phyloP scores from a whole-genome alignment of 1,139 yeast species.

The Kodamaea arcana region DNA sequence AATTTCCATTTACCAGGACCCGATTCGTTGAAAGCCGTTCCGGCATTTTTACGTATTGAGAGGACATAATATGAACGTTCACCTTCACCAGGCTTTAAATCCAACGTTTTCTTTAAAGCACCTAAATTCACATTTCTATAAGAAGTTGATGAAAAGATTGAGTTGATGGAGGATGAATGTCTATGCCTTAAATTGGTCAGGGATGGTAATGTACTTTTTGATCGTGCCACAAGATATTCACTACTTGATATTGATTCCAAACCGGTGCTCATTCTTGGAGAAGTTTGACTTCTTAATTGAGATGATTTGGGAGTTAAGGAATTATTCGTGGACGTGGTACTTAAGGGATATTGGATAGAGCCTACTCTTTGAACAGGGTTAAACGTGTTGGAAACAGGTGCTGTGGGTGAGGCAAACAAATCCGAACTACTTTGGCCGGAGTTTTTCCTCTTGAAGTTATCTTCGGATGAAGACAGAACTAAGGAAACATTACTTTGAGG shows the following conservation, averaged over 20 bases:
- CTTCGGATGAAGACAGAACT: slow-evolving; percentile 6
- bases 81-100: slow-evolving; percentile 47
- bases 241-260: slow-evolving; percentile 8
- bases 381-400: slow-evolving; percentile 2
- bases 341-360: background rate
- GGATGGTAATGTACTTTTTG: slow-evolving; percentile 4
- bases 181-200: slow-evolving; percentile 14
- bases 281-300: slow-evolving; percentile 4
- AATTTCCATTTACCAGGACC: slow-evolving; percentile 57
- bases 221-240: slow-evolving; percentile 7
- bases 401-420: slow-evolving; percentile 7
- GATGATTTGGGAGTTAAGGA: slow-evolving; percentile 3
- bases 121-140: slow-evolving; percentile 37
- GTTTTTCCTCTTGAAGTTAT: slow-evolving; percentile 5
- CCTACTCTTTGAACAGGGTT: background rate
- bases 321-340: slow-evolving; percentile 7
- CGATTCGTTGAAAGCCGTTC: slow-evolving; percentile 53
- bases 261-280: slow-evolving; percentile 9
- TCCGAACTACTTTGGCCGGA: slow-evolving; percentile 6
- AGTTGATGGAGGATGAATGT: slow-evolving; percentile 33
- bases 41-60: slow-evolving; percentile 47
- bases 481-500: slow-evolving; percentile 5
- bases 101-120: slow-evolving; percentile 33
- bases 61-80: slow-evolving; percentile 54
- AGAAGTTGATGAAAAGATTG: slow-evolving; percentile 34